Base-by-base conservation (phyloP, 2,329 filamentous ascomycete species). In the Penicillium crustosum region DNA sequence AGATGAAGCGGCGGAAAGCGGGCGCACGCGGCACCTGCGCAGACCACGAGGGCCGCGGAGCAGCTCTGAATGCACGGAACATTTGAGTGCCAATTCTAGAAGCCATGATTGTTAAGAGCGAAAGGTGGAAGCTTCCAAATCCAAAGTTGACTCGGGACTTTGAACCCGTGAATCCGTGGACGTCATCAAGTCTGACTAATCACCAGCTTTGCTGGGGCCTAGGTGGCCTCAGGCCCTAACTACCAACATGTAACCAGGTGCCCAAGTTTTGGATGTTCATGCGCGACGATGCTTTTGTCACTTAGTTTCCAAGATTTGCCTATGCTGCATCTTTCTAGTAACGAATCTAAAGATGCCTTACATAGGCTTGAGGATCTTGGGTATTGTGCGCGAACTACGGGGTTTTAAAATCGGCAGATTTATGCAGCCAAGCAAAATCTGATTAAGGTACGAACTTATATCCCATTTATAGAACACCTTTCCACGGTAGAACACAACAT, bases 1-100 rank as follows among this genome's bases (percentile, higher is more conserved):
- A 62, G 27, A 71, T 62, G 59, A 68, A 72, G 19, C 71, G 70
- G 56, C 69, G 69, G 54, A 64, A 53, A 58, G 66, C 58, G 39
- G 70, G 71, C 45, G 63, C 42, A 27, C 64, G 61, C 31, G 66
- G 68, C 38, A 70, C 61, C 51, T 64, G 62, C 7, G 60, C 54
- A 29, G 59, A 53, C 45, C 63, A 61, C 6, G 66, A 35, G 35
- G 60, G 62, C 47, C 65, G 64, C 47, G 70, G 65, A 21, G 68
- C 61, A 39, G 68, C 56, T 21, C 57, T 61, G 25, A 73, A 52
- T 25, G 63, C 61, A 50, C 69, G 66, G 55, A 71, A 66, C 21
- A 65, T 62, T 47, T 68, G 69, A 42, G 70, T 57, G 21, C 67
- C 55, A 38, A 70, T 61, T 17, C 50, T 61, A 6, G 68, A 68